Base-by-base conservation (phyloP, 108 stramenopile species). In the Phaeodactylum tricornutum region DNA sequence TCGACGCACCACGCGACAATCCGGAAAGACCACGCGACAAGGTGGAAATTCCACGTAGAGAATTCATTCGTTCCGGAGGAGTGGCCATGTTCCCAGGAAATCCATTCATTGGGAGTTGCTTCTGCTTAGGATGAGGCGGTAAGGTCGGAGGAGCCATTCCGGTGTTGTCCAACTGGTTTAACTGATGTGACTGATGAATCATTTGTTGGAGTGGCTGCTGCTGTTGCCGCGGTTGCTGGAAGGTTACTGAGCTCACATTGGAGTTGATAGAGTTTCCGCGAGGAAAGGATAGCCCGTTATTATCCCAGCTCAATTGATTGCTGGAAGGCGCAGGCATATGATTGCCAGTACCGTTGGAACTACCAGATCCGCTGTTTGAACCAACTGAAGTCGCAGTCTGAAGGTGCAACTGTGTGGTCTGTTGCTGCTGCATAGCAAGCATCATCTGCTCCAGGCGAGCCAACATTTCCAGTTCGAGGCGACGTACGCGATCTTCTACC, bases 121-220 rank as follows among this genome's bases (percentile, higher is more conserved):
- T 89, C 40, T 84, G 83, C 41, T 89, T 89, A 7, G 87, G 87
- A 41, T 89, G 87, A 7, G 87, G 83, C 27, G 83, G 83, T 6
- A 89, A 51, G 3, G 83, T 82, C 2, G 86, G 61, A 0, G 31
- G 31, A 1, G 29, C 23, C 12, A 21, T 41, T 5, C 19, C 16
- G 5, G 9, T 4, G 16, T 20, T 20, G 4, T 5, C 4, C 5
- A 5, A 6, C 6, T 20, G 16, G 21, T 20, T 20, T 14, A 15
- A 15, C 16, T 15, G 21, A 5, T 15, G 4, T 11, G 39, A 15
- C 5, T 41, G 39, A 15, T 20, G 6, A 5, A 41, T 41, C 5
- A 20, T 6, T n/a, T 41, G 39, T 31, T 35, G 50, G 36, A 29
- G 29, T 14, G 8, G 53, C 25, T 17, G 37, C 26, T 43, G 19